Evolutionary conservation across 805 yeast genomes (phyloP).

Genomic region (Ogataea kodamae): DNA sequence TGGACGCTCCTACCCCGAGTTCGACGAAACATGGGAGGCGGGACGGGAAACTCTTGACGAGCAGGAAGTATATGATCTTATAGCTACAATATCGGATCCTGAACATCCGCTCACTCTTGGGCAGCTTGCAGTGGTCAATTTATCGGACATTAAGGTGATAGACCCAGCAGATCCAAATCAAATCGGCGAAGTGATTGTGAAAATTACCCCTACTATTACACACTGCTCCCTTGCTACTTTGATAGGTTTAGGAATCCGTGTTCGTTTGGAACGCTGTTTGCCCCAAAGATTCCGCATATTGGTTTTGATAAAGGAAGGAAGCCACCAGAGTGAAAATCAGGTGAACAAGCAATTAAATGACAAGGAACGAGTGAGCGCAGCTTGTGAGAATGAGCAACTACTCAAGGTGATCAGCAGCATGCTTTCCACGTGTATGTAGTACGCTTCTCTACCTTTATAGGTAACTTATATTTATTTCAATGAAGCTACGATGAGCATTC

Average conservation of each 20-base stretch:
- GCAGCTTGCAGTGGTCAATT: conserved; percentile 87
- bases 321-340: conserved; percentile 93
- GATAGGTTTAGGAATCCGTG: conserved; percentile 92
- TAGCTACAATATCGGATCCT: conserved; percentile 88
- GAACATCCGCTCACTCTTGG: conserved; percentile 96
- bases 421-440: conserved; percentile 76
- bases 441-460: too few species aligned
- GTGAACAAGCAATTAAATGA: conserved; percentile 96
- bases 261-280: conserved; percentile 81
- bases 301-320: conserved; percentile 80
- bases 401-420: conserved; percentile 86
- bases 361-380: conserved; percentile 97
- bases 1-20: conserved; percentile 2
- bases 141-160: conserved; percentile 70
- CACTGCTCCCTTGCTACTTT: conserved; percentile 96
- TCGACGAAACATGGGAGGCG: conserved; percentile 6
- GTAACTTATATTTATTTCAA: neutral
- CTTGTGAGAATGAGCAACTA: conserved; percentile 94
- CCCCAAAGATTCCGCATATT: conserved; percentile 81
- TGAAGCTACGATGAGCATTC: too few species aligned
- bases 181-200: conserved; percentile 73
- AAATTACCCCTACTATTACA: conserved; percentile 95
- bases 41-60: conserved; percentile 55
- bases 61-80: conserved; percentile 86
- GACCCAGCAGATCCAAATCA: conserved; percentile 51